A percentile compares a stretch with the other conserved stretches of the same genome.
Conservation (phyloP, 148 eudicot genomes). For the Vaccinium darrowii region DNA sequence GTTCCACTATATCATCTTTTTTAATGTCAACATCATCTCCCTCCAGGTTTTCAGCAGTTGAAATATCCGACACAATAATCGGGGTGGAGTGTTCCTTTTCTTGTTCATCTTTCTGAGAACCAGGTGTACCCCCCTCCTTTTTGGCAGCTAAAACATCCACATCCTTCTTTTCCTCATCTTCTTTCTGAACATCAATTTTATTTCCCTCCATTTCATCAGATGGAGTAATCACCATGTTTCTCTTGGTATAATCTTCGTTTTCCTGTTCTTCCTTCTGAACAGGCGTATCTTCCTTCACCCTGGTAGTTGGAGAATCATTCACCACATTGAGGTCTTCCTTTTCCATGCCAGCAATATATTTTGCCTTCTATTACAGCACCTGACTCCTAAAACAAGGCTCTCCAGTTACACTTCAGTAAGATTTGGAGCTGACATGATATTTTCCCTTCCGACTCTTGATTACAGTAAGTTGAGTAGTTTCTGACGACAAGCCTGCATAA, state of each 20-base stretch:
- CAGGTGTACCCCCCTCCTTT: not conserved
- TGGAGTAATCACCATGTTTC: not conserved
- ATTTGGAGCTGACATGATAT: not conserved
- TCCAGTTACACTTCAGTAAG: not conserved
- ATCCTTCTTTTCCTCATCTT: constrained; percentile 7
- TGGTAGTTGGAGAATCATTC: constrained; percentile 12
- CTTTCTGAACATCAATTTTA: not conserved
- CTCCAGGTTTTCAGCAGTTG: constrained; percentile 10
- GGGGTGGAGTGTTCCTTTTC: not conserved
- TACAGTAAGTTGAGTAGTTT: not conserved
- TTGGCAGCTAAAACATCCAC: constrained; percentile 10
- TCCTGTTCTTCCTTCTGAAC: constrained; percentile 11
- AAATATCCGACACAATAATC: not conserved
- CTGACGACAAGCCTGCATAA: not conserved
- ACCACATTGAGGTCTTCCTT: constrained; percentile 3
- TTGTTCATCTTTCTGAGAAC: constrained; percentile 12
- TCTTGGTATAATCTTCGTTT: constrained; percentile 16
- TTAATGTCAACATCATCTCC: constrained; percentile 15
- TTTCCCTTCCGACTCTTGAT: not conserved
- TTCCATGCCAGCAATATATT: constrained; percentile 14
- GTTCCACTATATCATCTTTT: constrained; percentile 16
- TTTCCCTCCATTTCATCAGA: constrained; percentile 8
- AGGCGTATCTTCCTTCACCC: constrained; percentile 4
- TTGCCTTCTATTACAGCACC: not conserved
- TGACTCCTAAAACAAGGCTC: constrained; percentile 11